Base-by-base conservation (phyloP, 768 basidiomycete genomes). In the Boletus pseudopeckii region DNA sequence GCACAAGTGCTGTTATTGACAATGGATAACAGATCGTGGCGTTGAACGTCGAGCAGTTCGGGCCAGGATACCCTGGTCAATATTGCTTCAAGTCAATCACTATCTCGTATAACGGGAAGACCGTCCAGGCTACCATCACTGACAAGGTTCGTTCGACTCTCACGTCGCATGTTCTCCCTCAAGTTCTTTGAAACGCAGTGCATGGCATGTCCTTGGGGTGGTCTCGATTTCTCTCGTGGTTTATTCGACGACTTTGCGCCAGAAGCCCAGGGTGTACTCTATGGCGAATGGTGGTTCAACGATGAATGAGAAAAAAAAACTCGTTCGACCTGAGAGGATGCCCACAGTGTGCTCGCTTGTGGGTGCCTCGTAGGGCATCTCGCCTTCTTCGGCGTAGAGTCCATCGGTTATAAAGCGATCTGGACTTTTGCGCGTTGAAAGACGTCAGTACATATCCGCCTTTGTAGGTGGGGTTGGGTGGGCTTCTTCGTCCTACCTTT, bases 171-270 rank as follows among this genome's bases (percentile, higher is more conserved):
- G 9, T 18, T 34, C 45, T 20, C 15, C 1, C 48, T 63, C 3
- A 57, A 18, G 28, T 22, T 36, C 17, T 52, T 32, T 42, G 40
- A 30, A 37, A 48, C 36, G 13, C 62, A 87, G 80, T 89, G 88
- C 63, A 81, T 82, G 37, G 78, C 77, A 20, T 91, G 89, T 65
- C 80, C 80, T 14, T 78, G 71, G 53, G 79, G 78, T 43, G 88
- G 81, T 34, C 80, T 91, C 26, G 90, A 92, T 67, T 71, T 90
- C 32, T 83, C 83, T 24, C 67, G 71, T n/a, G 82, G 83, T 40
- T 75, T 91, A 45, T 91, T 92, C 72, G 50, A 66, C 20, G 70
- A 62, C 69, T 88, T 90, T 65, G 83, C 78, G 6, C 17, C 65
- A 10, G 64, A 74, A 45, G 58, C 61, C 41, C 61, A 48, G 7